Evolutionary conservation across 2,329 filamentous ascomycete species (phyloP), one percentile per base, ranked within the genome.

Genomic region (Sporothrix dimorphospora): DNA sequence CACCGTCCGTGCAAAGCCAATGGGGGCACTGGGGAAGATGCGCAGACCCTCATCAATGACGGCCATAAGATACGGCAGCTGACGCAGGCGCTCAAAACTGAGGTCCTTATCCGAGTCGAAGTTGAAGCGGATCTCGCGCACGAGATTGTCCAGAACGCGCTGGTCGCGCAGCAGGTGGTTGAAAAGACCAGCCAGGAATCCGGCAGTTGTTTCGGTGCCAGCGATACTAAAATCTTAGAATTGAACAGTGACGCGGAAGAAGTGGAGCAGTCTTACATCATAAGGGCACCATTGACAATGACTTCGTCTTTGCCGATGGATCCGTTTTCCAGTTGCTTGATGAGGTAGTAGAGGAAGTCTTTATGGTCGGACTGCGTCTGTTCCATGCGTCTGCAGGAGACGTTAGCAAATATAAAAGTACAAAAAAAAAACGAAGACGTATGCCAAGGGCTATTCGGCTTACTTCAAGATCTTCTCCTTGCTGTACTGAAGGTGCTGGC

Each of bases 171-270:
- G 69, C 34, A 80, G 75, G 34, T 79, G 77, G 72, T 76, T 80
- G 59, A 79, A 73, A 1, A 76, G 71, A 2, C 75, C 78, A 4
- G 78, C 59, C 21, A 78, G 3, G 80, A 83, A 81, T 4, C 82
- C 85, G 6, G 83, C 83, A 8, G 84, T 85, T 0, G 85, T 86
- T 74, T 86, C 85, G 51, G 82, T 83, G 19, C 83, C 83, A 3
- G 82, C 83, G 45, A 83, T 40, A 7, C 73, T 42, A 2, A 55
- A 34, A 34, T 34, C 6, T 34, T 34, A 34, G 30, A 34, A 34
- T 34, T 34, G 6, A 34, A 34, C 6, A 6, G 7, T 27, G 51
- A 55, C 21, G 30, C 49, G 4, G 51, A 30, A 8, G 1, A 3
- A 21, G 27, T 67, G 51, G 12, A 21, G 21, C 14, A 12, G 5